phyloP scores from a whole-genome alignment of 257 asterid genomes.

The Ligustrum vulgare region DNA sequence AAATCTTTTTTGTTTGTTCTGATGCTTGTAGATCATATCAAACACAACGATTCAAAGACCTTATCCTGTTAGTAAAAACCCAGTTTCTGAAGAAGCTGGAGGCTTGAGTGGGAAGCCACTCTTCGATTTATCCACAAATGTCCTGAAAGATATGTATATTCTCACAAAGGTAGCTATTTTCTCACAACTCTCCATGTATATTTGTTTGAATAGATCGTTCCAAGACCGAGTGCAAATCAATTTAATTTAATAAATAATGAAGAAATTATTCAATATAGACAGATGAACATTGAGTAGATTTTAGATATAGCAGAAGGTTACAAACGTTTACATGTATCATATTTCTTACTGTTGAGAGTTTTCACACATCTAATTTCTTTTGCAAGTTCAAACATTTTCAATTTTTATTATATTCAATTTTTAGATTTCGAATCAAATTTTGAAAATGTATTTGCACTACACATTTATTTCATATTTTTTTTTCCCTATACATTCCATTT shows the following conservation, averaged over 20 bases:
- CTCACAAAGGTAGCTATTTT: constrained; percentile 76
- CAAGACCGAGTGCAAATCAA: neutral
- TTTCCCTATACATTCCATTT: neutral
- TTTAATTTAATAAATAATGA: neutral
- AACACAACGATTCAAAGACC: constrained; percentile 94
- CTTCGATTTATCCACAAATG: constrained; percentile 60
- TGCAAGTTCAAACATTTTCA: neutral
- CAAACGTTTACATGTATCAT: neutral
- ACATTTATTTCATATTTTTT: neutral
- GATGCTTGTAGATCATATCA: constrained; percentile 70
- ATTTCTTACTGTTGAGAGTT: neutral
- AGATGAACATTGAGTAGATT: neutral
- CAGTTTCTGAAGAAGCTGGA: constrained; percentile 76
- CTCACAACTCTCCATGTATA: constrained; percentile 1
- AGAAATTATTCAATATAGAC: neutral
- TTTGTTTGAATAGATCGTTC: neutral
- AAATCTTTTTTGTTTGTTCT: constrained; percentile 11
- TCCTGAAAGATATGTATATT: constrained; percentile 82
- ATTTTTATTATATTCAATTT: neutral
- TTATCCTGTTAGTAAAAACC: constrained; percentile 51
- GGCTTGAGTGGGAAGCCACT: constrained; percentile 97
- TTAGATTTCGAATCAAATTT: neutral
- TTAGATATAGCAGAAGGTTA: neutral
- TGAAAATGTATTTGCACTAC: neutral
- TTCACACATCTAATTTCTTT: neutral